Evolutionary conservation across 2,329 filamentous ascomycete genomes (phyloP), one percentile per base, ranked within the genome.

Genomic region (Pseudocercospora vitis): DNA sequence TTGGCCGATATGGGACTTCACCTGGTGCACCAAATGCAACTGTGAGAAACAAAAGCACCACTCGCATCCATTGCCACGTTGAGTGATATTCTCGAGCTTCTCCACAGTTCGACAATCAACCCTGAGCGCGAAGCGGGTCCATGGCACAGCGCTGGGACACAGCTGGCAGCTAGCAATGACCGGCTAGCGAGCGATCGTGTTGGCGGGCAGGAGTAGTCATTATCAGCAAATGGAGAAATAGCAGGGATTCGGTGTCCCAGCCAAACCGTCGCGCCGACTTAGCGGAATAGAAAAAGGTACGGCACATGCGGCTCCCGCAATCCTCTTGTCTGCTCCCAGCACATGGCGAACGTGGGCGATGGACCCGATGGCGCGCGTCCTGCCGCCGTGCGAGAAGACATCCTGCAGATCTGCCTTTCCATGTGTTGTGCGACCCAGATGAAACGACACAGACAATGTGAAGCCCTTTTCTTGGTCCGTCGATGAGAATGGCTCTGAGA

Each of bases 361-460:
- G 51, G 48, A 39, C 14, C 45, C 45, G 33, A 21, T 48, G 19
- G 42, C 42, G 42, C 42, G 24, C 14, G 37, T 56, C 53, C 53
- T 56, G 53, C 53, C 48, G 49, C 53, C 33, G 44, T 48, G 48
- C 44, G 26, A 52, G 45, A 52, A 45, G 44, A 52, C 48, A 56
- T 51, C 48, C 42, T 40, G 48, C 53, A 48, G 53, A 55, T 55
- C 53, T 51, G 39, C 46, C 45, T 42, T 28, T 32, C 26, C 16
- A 21, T n/a, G 24, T n/a, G 19, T 42, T 42, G 37, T 42, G 37
- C 37, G 37, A 42, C 19, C 16, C 8, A 24, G 18, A 42, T 29
- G 26, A n/a, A n/a, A n/a, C n/a, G n/a, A n/a, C n/a, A n/a, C n/a
- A n/a, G n/a, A n/a, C n/a, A n/a, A n/a, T n/a, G n/a, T n/a, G n/a